Conservation (phyloP, 148 eudicot species). For the Persicaria maculosa region DNA sequence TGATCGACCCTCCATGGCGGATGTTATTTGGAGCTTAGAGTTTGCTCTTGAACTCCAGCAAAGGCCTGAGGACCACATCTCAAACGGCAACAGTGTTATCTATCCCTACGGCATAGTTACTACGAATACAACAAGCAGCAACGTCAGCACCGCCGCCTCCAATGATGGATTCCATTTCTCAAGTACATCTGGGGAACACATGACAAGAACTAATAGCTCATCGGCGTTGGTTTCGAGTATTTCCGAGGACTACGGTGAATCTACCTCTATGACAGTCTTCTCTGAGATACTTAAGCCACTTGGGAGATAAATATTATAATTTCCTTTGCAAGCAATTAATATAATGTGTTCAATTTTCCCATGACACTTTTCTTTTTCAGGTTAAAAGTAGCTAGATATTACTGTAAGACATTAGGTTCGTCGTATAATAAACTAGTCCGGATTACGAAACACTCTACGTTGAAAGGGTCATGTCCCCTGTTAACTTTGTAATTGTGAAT, state of each 20-base stretch:
- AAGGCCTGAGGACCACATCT: not conserved
- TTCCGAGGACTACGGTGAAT: not conserved
- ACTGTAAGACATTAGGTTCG: no score
- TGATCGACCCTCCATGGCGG: not conserved
- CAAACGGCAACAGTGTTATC: not conserved
- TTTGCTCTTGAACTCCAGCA: not conserved
- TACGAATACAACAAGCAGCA: no score
- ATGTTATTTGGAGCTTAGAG: not conserved
- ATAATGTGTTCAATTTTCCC: no score
- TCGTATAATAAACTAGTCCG: no score
- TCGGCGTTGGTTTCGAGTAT: not conserved
- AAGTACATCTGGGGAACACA: not conserved
- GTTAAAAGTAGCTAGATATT: no score
- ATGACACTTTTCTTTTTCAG: no score
- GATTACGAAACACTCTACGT: no score
- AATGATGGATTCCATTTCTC: not conserved
- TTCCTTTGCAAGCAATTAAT: no score
- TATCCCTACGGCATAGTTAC: not conserved
- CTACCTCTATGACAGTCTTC: not conserved
- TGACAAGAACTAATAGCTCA: not conserved
- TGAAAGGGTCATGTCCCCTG: no score
- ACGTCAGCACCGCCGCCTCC: not conserved
- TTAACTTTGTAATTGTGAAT: no score
- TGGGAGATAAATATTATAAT: not conserved
- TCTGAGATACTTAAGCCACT: not conserved